Conservation (phyloP, 768 basidiomycete species). For the Lactarius hengduanensis region DNA sequence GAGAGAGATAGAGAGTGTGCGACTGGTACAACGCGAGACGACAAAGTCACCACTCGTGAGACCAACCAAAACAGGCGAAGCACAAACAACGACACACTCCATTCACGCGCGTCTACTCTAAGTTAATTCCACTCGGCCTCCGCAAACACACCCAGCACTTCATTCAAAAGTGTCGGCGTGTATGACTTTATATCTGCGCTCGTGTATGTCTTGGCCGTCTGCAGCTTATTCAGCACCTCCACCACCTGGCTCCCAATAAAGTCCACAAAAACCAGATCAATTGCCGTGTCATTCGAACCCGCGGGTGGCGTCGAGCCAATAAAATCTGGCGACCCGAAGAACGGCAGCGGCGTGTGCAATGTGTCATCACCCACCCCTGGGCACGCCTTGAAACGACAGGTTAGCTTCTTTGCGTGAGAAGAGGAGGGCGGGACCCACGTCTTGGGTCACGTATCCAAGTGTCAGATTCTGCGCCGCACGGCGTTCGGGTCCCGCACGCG, state of each 20-base stretch:
- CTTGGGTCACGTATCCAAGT: slow-evolving; percentile 72
- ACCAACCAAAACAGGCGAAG: neutral
- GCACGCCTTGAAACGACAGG: slow-evolving; percentile 47
- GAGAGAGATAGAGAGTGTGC: neutral
- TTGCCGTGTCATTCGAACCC: slow-evolving; percentile 46
- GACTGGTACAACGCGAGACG: neutral
- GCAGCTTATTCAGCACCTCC: slow-evolving; percentile 53
- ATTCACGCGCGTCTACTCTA: neutral
- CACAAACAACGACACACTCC: neutral
- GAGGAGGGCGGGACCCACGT: slow-evolving; percentile 43
- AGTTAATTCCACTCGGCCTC: slow-evolving; percentile 37
- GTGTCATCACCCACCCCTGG: slow-evolving; percentile 77
- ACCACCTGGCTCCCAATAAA: slow-evolving; percentile 60
- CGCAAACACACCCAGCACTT: slow-evolving; percentile 58
- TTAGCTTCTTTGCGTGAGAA: neutral
- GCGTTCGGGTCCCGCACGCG: slow-evolving; percentile 38
- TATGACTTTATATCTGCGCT: slow-evolving; percentile 54
- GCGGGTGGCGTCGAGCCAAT: slow-evolving; percentile 55
- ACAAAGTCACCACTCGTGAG: neutral
- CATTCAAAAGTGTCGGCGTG: slow-evolving; percentile 49
- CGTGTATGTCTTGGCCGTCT: slow-evolving; percentile 50
- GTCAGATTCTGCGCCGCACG: slow-evolving; percentile 53
- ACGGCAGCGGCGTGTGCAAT: slow-evolving; percentile 58
- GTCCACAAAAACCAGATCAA: slow-evolving; percentile 77
- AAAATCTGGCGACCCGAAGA: slow-evolving; percentile 54